Evolutionary conservation across 306 rosid genomes (phyloP).

Genomic region (Alnus rubra): DNA sequence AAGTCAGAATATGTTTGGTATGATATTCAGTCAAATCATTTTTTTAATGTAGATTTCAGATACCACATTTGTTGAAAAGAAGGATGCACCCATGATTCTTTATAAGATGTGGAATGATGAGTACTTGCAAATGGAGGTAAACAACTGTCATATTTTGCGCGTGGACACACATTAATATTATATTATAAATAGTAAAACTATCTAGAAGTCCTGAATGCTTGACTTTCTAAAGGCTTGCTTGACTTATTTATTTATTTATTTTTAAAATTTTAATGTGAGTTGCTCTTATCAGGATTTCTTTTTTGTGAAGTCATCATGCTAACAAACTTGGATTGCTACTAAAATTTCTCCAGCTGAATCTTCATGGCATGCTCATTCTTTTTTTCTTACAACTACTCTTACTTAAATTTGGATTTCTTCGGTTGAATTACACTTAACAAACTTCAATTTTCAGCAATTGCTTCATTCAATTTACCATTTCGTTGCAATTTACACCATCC

Average conservation of each 20-base stretch:
- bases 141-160: constrained; percentile 14
- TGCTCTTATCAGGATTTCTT: not conserved
- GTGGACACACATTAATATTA: not conserved
- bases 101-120: constrained; percentile 76
- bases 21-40: not conserved
- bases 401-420: too few species aligned
- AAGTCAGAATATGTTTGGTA: not conserved
- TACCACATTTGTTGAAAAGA: constrained; percentile 72
- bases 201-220: not conserved
- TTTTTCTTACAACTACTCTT: too few species aligned
- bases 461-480: too few species aligned
- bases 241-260: not conserved
- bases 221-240: not conserved
- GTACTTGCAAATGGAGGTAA: constrained; percentile 87
- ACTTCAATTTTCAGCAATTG: too few species aligned
- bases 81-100: constrained; percentile 70
- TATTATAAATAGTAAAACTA: not conserved
- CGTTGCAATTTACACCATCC: too few species aligned
- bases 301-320: too few species aligned
- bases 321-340: too few species aligned
- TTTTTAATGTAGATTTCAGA: constrained; percentile 60
- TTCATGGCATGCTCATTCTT: too few species aligned
- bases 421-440: too few species aligned
- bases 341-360: too few species aligned
- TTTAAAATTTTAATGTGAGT: not conserved